These are phyloP conservation scores for Thraustochytrium aureum DNA, from an alignment of 352 stramenopile species.

Conservation along the genomic window DNA sequence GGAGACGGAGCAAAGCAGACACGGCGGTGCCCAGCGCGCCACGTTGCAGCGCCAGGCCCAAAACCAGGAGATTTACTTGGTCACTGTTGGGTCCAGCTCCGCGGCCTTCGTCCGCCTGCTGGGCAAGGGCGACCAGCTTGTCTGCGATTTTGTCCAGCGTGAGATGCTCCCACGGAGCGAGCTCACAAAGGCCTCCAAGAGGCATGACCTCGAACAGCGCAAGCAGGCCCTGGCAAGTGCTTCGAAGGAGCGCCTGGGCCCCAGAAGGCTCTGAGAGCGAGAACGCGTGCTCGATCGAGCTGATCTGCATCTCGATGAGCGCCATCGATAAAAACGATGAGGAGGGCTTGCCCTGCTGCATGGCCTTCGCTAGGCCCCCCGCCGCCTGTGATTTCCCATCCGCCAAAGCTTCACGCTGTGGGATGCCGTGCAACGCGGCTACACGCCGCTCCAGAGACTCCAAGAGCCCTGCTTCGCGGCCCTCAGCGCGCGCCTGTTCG, in stretches of 20 bases:
- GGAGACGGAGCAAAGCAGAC: neutral
- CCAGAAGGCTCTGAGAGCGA: neutral
- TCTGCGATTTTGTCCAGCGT: neutral
- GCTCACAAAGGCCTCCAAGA: constrained; percentile 17
- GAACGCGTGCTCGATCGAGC: constrained; percentile 29
- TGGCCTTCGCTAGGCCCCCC: too few relatives aligned
- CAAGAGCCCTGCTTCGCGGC: neutral
- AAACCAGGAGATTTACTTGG: constrained; percentile 24
- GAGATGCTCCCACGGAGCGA: constrained; percentile 37
- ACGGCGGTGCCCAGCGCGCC: neutral
- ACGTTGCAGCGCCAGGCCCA: constrained; percentile 28
- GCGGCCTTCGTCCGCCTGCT: neutral
- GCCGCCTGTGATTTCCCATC: neutral
- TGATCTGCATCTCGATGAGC: constrained; percentile 52
- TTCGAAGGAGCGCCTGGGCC: neutral
- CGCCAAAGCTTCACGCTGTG: neutral
- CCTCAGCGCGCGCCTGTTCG: neutral
- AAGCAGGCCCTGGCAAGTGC: constrained; percentile 18
- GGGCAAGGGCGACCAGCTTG: neutral
- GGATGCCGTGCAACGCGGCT: neutral
- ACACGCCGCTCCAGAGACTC: neutral
- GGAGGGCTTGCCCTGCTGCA: neutral
- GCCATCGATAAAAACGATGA: constrained; percentile 33
- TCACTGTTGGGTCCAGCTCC: neutral
- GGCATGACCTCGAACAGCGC: constrained; percentile 24